These are phyloP conservation scores for Phytophthora parvispora DNA, from an alignment of 352 stramenopile species.

Conservation along the genomic window DNA sequence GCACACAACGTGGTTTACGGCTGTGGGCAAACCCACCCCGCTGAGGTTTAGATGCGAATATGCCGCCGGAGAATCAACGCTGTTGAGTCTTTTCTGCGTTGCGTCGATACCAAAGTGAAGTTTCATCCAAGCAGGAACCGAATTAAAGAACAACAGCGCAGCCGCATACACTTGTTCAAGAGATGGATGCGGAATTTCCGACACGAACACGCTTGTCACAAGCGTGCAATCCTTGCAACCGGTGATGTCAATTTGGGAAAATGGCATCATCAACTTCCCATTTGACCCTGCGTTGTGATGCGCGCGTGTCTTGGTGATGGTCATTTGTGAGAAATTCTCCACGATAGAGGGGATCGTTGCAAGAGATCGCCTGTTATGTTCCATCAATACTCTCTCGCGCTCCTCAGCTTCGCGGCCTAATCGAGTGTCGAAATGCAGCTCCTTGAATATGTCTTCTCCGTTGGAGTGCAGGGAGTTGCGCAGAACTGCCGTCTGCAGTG, in stretches of 20 bases:
- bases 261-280: neutral
- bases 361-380: neutral
- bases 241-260: conserved; percentile 18
- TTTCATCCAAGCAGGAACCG: conserved; percentile 20
- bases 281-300: neutral
- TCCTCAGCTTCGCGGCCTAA: neutral
- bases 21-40: conserved; percentile 1
- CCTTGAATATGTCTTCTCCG: neutral
- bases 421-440: neutral
- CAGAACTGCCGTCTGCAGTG: neutral
- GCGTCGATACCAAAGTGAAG: conserved; percentile 20
- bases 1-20: conserved; percentile 8
- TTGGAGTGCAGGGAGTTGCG: neutral
- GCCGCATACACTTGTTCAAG: conserved; percentile 24
- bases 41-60: neutral
- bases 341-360: neutral
- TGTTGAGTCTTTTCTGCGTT: conserved; percentile 13
- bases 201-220: conserved; percentile 26
- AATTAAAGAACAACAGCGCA: conserved; percentile 16
- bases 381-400: neutral
- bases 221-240: conserved; percentile 21
- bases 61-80: neutral
- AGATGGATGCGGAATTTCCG: conserved; percentile 26
- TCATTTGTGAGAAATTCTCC: neutral
- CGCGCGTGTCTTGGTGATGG: neutral